Conservation (phyloP, 2,329 filamentous ascomycete genomes). For the Alternaria arbusti region DNA sequence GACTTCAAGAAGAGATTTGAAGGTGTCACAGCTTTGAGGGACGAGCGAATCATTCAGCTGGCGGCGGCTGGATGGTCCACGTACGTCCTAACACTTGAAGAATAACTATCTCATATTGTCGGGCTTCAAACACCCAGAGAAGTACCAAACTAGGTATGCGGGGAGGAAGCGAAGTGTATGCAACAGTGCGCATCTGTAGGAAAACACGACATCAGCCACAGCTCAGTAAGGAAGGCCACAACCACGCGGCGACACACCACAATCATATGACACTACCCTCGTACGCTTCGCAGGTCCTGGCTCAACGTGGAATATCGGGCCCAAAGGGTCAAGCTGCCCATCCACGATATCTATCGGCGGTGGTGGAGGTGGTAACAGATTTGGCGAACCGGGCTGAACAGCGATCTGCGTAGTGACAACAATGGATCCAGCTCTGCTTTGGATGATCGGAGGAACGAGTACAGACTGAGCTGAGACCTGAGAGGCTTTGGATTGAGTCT, state of each 20-base stretch:
- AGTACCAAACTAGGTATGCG: not conserved
- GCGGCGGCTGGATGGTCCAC: slow-evolving; percentile 36
- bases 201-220: not conserved
- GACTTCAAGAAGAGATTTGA: slow-evolving; percentile 28
- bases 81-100: slow-evolving; percentile 19
- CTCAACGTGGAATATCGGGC: slow-evolving; percentile 26
- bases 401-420: slow-evolving; percentile 29
- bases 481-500: not conserved
- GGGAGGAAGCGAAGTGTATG: not conserved
- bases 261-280: not conserved
- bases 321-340: slow-evolving; percentile 13
- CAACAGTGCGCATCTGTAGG: not conserved
- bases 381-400: slow-evolving; percentile 6
- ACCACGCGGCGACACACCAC: not conserved
- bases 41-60: slow-evolving; percentile 25
- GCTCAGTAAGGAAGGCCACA: not conserved
- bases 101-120: not conserved
- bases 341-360: slow-evolving; percentile 11
- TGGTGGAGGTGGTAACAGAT: not conserved
- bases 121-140: not conserved
- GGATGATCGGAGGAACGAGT: not conserved
- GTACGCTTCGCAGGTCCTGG: not conserved
- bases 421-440: slow-evolving; percentile 14
- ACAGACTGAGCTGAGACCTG: not conserved
- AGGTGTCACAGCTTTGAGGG: slow-evolving; percentile 27